Conservation (phyloP, 2,329 filamentous ascomycete genomes). For the Drechmeria coniospora region DNA sequence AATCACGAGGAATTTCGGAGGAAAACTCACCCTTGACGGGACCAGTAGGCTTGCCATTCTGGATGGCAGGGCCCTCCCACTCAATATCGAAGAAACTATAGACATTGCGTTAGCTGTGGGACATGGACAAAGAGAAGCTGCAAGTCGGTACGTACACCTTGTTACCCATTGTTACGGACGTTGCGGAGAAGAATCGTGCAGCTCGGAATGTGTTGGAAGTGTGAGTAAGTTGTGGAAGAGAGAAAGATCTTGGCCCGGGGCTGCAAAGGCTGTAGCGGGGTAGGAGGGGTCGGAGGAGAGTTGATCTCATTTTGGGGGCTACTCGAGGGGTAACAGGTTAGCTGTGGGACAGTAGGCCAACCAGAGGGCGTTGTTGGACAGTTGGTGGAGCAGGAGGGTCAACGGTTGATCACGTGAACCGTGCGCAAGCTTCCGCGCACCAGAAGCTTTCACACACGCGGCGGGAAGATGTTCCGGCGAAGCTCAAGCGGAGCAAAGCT, state of each 20-base stretch:
- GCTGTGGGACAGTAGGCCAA: constrained; percentile 15
- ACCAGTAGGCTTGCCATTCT: constrained; percentile 39
- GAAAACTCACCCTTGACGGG: constrained; percentile 41
- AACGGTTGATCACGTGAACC: constrained; percentile 15
- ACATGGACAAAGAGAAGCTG: constrained; percentile 1
- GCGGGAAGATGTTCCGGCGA: no score
- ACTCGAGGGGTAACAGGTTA: constrained; percentile 27
- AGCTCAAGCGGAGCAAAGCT: no score
- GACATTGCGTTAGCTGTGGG: neutral
- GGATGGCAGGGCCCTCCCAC: constrained; percentile 58
- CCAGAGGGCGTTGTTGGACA: constrained; percentile 6
- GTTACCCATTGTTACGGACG: constrained; percentile 56
- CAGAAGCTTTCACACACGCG: no score
- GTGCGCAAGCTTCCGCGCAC: no score
- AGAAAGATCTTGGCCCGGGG: constrained; percentile 23
- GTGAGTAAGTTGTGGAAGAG: constrained; percentile 24
- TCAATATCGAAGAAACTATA: constrained; percentile 54
- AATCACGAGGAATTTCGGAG: constrained; percentile 1
- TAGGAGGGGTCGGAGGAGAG: constrained; percentile 30
- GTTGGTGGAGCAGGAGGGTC: constrained; percentile 6
- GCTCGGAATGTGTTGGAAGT: constrained; percentile 23
- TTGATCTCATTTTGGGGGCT: constrained; percentile 27
- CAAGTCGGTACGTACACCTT: constrained; percentile 43
- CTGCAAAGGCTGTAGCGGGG: constrained; percentile 28
- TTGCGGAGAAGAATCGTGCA: constrained; percentile 30